Evolutionary conservation across 306 rosid species (phyloP).

Genomic region (Myrica gale): DNA sequence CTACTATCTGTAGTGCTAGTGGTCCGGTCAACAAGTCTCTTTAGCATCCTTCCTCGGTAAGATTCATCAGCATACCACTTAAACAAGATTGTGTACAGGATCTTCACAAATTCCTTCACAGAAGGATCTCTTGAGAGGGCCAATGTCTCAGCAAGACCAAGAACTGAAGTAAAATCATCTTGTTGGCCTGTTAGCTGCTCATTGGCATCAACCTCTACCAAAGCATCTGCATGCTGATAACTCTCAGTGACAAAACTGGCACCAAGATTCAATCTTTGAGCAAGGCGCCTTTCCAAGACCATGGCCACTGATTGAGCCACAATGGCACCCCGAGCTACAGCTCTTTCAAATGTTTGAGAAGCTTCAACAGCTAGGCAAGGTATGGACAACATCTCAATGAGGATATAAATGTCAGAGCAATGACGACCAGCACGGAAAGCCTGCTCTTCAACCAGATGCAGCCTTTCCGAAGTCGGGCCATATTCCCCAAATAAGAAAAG

Average conservation of each 20-base stretch:
- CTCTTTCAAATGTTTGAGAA: slow-evolving; percentile 94
- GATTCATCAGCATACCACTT: slow-evolving; percentile 92
- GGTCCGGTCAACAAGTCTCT: slow-evolving; percentile 86
- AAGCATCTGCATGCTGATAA: slow-evolving; percentile 58
- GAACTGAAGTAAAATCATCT: slow-evolving; percentile 85
- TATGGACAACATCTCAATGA: slow-evolving; percentile 91
- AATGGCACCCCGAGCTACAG: slow-evolving; percentile 88
- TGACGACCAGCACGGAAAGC: slow-evolving; percentile 54
- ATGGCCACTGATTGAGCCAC: slow-evolving; percentile 80
- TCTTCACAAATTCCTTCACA: slow-evolving; percentile 82
- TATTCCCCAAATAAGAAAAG: slow-evolving; percentile 76
- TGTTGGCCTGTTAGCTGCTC: slow-evolving; percentile 72
- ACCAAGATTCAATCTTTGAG: slow-evolving; percentile 61
- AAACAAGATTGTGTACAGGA: slow-evolving; percentile 75
- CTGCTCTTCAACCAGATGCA: slow-evolving; percentile 70
- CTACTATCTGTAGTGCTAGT: slow-evolving; percentile 65
- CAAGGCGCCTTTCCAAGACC: slow-evolving; percentile 85
- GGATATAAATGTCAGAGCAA: slow-evolving; percentile 83
- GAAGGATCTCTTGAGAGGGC: slow-evolving; percentile 77
- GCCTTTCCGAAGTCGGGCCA: slow-evolving; percentile 51
- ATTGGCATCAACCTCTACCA: slow-evolving; percentile 55
- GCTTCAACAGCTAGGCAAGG: slow-evolving; percentile 97
- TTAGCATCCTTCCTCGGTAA: slow-evolving; percentile 71
- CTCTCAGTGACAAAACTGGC: slow-evolving; percentile 51
- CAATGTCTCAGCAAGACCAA: slow-evolving; percentile 94